These are phyloP conservation scores for Chloranthus sessilifolius DNA, from an alignment of 164 flowering plant genomes.

Conservation along the genomic window DNA sequence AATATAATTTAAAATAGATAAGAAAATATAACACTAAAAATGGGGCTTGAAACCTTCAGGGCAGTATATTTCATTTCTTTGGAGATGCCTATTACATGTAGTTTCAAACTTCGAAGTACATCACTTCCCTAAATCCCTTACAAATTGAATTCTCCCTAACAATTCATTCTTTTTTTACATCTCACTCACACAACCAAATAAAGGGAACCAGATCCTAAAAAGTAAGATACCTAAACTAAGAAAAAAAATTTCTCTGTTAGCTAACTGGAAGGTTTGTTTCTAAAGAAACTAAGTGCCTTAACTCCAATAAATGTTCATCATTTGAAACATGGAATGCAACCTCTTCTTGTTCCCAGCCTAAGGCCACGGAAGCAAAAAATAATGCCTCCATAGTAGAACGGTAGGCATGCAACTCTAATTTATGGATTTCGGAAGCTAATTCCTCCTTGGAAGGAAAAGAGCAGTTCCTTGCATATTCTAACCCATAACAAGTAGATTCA, in stretches of 20 bases:
- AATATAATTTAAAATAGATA: too few relatives aligned
- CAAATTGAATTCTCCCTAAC: conserved; percentile 16
- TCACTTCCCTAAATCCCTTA: conserved; percentile 16
- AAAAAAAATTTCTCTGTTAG: conserved; percentile 14
- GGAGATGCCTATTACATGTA: conserved; percentile 25
- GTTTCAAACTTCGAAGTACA: conserved; percentile 11
- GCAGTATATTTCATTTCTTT: conserved; percentile 22
- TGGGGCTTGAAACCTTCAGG: neutral
- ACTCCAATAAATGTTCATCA: conserved; percentile 88
- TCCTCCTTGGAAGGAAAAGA: conserved; percentile 36
- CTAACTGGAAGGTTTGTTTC: conserved; percentile 29
- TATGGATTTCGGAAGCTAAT: conserved; percentile 52
- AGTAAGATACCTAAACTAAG: conserved; percentile 1
- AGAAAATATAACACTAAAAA: too few relatives aligned
- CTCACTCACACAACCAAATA: conserved; percentile 5
- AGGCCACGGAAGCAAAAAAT: conserved; percentile 83
- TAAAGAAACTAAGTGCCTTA: conserved; percentile 65
- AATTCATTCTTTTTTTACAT: conserved; percentile 30
- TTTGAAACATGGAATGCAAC: conserved; percentile 74
- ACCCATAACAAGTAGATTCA: conserved; percentile 53
- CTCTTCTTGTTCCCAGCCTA: conserved; percentile 91
- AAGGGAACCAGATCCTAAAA: conserved; percentile 12
- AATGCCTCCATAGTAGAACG: conserved; percentile 77
- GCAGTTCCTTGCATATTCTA: conserved; percentile 29
- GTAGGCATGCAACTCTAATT: conserved; percentile 84